Conservation (phyloP, 352 stramenopile species). For the Globisporangium ultimum region DNA sequence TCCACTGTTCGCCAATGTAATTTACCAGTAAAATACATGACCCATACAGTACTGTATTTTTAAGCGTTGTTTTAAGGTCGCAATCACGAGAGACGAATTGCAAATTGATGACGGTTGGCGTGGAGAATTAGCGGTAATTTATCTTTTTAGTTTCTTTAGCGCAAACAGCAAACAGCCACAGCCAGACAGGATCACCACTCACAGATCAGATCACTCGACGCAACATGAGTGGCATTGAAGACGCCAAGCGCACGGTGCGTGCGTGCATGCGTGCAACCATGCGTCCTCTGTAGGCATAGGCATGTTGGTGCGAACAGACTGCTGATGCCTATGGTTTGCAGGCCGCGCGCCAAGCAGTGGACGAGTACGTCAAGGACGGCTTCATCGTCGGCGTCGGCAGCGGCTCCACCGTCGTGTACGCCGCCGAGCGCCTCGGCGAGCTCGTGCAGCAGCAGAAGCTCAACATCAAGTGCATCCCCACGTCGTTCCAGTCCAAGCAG, state of each 20-base stretch:
- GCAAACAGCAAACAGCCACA: no score
- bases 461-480: slow-evolving; percentile 97
- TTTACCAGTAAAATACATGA: not conserved
- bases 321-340: slow-evolving; percentile 8
- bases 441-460: slow-evolving; percentile 90
- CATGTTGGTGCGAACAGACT: no score
- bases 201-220: slow-evolving; percentile 15
- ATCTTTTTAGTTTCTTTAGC: no score
- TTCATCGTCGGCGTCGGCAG: slow-evolving; percentile 98
- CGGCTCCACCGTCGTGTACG: slow-evolving; percentile 98
- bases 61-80: no score
- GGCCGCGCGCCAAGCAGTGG: slow-evolving; percentile 84
- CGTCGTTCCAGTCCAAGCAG: slow-evolving; percentile 96
- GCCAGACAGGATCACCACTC: not conserved
- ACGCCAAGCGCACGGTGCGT: slow-evolving; percentile 70
- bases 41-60: not conserved
- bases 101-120: no score
- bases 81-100: no score
- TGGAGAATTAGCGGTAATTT: no score
- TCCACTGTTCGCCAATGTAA: not conserved
- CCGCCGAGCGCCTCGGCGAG: slow-evolving; percentile 95
- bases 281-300: not conserved
- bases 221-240: slow-evolving; percentile 53
- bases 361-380: slow-evolving; percentile 91
- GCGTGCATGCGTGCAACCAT: not conserved